Evolutionary conservation across 768 basidiomycete genomes (phyloP).

Genomic region (Podaxis mareebaensis): DNA sequence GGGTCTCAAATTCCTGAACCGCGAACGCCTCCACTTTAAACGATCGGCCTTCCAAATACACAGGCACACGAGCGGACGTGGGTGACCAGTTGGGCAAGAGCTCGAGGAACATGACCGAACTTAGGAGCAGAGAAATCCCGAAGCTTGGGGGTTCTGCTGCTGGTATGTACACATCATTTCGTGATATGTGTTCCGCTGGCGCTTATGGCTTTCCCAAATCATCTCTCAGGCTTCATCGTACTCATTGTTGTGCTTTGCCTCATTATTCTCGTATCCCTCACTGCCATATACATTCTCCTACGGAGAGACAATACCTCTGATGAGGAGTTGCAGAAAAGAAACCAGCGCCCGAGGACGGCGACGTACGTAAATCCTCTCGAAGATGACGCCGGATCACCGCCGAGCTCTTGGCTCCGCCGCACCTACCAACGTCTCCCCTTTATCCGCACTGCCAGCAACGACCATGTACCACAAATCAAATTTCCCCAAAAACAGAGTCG

Average conservation of each 20-base stretch:
- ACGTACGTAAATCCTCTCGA: constrained; percentile 3
- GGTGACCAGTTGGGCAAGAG: background rate
- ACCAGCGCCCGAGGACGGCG: background rate
- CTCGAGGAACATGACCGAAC: constrained; percentile 21
- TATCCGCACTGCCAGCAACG: constrained; percentile 1
- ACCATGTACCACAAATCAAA: background rate
- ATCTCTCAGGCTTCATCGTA: constrained; percentile 54
- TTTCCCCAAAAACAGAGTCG: background rate
- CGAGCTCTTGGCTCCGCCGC: constrained; percentile 8
- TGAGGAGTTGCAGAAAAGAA: constrained; percentile 24
- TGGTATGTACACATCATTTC: constrained; percentile 34
- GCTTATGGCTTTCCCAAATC: background rate
- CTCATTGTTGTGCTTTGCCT: constrained; percentile 55
- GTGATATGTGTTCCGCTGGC: background rate
- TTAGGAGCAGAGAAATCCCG: constrained; percentile 33
- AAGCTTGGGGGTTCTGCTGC: constrained; percentile 51
- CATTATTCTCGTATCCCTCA: constrained; percentile 53
- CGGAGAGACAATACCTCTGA: constrained; percentile 46
- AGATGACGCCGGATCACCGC: constrained; percentile 2
- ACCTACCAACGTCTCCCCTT: constrained; percentile 12
- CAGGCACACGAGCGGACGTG: background rate
- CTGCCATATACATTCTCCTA: constrained; percentile 57
- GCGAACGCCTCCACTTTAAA: background rate
- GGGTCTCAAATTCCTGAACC: background rate
- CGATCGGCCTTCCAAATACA: background rate